Percentiles rank a stretch among this genome's conserved stretches.
Conservation (phyloP, 305 asterid genomes). For the Fraxinus paxiana region DNA sequence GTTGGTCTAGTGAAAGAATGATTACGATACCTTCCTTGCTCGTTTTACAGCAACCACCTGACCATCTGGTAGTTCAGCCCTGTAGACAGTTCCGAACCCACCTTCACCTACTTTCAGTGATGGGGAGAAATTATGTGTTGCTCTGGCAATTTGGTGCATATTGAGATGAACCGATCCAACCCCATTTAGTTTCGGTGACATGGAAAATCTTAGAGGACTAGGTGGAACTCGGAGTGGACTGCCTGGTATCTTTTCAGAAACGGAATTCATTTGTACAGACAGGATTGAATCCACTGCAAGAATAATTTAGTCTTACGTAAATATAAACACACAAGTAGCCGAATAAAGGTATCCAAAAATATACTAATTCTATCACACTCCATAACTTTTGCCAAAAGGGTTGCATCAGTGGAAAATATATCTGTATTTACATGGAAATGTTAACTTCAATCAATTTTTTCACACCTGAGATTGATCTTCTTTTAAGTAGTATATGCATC, state of each 20-base stretch:
- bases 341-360: not conserved
- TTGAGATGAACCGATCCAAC: conserved; percentile 80
- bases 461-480: not conserved
- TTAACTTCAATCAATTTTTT: not conserved
- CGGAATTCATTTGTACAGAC: conserved; percentile 53
- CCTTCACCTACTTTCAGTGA: conserved; percentile 75
- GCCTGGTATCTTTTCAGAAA: conserved; percentile 47
- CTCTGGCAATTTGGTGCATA: conserved; percentile 61
- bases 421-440: not conserved
- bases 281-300: conserved; percentile 58
- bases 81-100: conserved; percentile 91
- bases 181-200: conserved; percentile 80
- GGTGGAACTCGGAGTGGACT: conserved; percentile 86
- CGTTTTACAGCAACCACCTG: conserved; percentile 83
- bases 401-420: not conserved
- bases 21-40: conserved; percentile 66
- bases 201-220: conserved; percentile 85
- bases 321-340: not conserved
- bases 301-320: conserved; percentile 20
- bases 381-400: not conserved
- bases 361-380: not conserved
- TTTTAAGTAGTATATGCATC: conserved; percentile 9
- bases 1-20: conserved; percentile 13
- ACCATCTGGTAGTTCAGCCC: conserved; percentile 69
- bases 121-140: conserved; percentile 73